Percentiles rank a stretch among this genome's conserved stretches.
phyloP scores from a whole-genome alignment of 2,329 filamentous ascomycete species.

The Diaporthe sp. region DNA sequence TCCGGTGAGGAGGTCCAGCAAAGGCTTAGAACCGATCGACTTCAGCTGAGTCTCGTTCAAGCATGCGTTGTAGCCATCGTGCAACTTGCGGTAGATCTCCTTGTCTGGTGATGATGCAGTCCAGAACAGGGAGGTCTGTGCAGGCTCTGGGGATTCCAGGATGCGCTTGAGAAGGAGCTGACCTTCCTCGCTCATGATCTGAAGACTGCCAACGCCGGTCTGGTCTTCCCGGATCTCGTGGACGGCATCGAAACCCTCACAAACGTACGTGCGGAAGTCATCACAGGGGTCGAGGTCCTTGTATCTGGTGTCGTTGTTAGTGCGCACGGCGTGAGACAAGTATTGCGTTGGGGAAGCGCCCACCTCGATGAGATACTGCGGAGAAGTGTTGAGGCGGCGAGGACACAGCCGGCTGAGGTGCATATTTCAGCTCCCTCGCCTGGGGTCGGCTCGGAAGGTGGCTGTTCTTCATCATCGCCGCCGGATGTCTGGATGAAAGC shows the following conservation, averaged over 20 bases:
- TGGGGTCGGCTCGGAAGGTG: conserved; percentile 4
- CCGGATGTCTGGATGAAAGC: background rate
- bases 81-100: conserved; percentile 76
- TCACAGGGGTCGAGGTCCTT: conserved; percentile 75
- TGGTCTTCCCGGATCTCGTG: conserved; percentile 77
- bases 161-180: conserved; percentile 73
- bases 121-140: conserved; percentile 50
- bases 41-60: conserved; percentile 72
- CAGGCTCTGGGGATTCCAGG: conserved; percentile 70
- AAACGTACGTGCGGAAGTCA: conserved; percentile 71
- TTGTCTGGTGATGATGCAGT: conserved; percentile 63
- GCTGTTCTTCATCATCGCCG: background rate
- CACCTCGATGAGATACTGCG: conserved; percentile 42
- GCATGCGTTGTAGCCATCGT: conserved; percentile 75
- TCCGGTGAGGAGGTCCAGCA: conserved; percentile 68
- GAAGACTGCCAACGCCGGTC: conserved; percentile 71
- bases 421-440: conserved; percentile 33
- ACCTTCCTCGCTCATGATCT: conserved; percentile 72
- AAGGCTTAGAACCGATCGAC: conserved; percentile 66
- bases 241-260: conserved; percentile 74
- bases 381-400: conserved; percentile 39
- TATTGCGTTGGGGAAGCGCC: background rate
- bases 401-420: conserved; percentile 41
- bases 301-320: conserved; percentile 53
- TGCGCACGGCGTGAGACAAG: background rate